Base-by-base conservation (phyloP, 2,329 filamentous ascomycete species). In the Curvularia spicifera region DNA sequence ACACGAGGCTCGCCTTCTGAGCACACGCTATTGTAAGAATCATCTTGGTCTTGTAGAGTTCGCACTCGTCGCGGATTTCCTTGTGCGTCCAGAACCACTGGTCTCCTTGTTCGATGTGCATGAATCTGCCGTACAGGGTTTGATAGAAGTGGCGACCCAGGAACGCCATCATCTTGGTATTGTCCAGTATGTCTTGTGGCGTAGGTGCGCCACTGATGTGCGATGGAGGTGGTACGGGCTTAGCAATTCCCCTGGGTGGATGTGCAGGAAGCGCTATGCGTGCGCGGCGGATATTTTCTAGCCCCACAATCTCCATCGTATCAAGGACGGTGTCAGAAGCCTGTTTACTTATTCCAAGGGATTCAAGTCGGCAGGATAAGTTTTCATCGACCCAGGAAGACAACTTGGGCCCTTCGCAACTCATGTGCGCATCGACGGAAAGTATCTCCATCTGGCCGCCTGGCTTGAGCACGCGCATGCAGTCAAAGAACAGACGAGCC, bases 401-500 rank as follows among this genome's bases (percentile, higher is more conserved):
- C 15, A 70, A 46, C 39, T 59, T 62, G 4, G 63, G 63, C 2
- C 69, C 68, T 42, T 71, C 67, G 45, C 66, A 60, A 40, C 56
- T 69, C 60, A 70, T 59, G 48, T 71, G 66, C 24, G 68, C 64
- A 42, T 70, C 69, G 7, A 71, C 51, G 20, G 67, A 66, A 10
- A 70, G 63, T 29, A 71, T 66, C 42, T 71, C 69, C 9, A 71
- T 66, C 12, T 68, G 66, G 22, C 67, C 69, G 39, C 69, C 68
- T 6, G 69, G 65, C 45, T 71, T 71, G 40, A 71, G 69, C 26
- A 68, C 63, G 22, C 69, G 69, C 62, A 67, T 67, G 53, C 64
- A 70, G 61, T 71, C 69, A 40, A 69, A 69, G 58, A 71, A 71
- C n/a, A 59, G 60, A 24, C 64, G 67, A 9, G 68, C 65, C 67